Evolutionary conservation across 2,329 filamentous ascomycete genomes (phyloP).

Genomic region (Aspergillus neotritici): DNA sequence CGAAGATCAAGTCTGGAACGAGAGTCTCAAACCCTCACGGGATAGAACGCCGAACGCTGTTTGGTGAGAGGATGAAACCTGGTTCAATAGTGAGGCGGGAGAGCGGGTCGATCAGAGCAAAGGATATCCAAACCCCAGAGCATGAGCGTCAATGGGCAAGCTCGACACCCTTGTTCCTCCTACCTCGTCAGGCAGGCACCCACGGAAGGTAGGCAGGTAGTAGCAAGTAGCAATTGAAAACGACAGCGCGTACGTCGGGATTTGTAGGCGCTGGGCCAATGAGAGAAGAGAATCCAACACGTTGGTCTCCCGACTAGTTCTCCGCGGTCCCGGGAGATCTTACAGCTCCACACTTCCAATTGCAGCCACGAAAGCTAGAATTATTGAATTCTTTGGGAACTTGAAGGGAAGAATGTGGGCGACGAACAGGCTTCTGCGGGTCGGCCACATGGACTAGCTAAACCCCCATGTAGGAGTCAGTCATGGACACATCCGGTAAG

Average conservation of each 20-base stretch:
- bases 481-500: too few species aligned
- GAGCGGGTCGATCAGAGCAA: constrained; percentile 12
- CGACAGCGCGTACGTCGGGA: background rate
- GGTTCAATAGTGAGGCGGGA: constrained; percentile 18
- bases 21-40: constrained; percentile 15
- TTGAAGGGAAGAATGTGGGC: background rate
- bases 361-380: constrained; percentile 8
- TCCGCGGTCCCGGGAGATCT: constrained; percentile 10
- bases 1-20: constrained; percentile 20
- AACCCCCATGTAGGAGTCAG: too few species aligned
- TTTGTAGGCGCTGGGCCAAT: constrained; percentile 13
- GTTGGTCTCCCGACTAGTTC: constrained; percentile 16
- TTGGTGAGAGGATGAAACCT: constrained; percentile 12
- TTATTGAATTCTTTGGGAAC: constrained; percentile 4
- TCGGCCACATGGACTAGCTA: too few species aligned
- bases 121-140: background rate
- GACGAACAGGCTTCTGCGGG: too few species aligned
- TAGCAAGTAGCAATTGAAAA: too few species aligned
- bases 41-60: constrained; percentile 15
- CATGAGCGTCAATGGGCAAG: too few species aligned
- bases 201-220: too few species aligned
- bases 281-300: constrained; percentile 10
- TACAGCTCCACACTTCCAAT: constrained; percentile 13
- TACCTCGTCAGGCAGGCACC: constrained; percentile 5
- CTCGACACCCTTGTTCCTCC: too few species aligned